These are phyloP conservation scores for Boletus rubroflammeus DNA, from an alignment of 768 basidiomycete species.

Conservation along the genomic window DNA sequence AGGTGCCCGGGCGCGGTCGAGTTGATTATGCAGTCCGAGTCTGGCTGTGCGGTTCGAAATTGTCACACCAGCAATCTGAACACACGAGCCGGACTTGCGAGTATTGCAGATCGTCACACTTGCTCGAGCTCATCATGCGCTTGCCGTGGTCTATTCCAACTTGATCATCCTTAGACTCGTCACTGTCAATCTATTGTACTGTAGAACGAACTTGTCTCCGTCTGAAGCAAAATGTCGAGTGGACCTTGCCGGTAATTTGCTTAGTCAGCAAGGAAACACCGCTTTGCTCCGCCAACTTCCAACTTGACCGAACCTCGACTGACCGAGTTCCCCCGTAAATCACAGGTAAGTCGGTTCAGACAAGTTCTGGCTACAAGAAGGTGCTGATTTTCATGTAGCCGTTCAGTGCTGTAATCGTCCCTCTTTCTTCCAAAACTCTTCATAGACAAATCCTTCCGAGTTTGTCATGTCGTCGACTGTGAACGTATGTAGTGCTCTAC, in stretches of 20 bases:
- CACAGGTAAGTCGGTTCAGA: slow-evolving; percentile 6
- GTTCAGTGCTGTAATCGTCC: slow-evolving; percentile 11
- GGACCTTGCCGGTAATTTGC: not conserved
- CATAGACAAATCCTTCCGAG: slow-evolving; percentile 12
- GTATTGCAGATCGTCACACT: not conserved
- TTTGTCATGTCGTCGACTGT: slow-evolving; percentile 67
- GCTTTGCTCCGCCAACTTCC: slow-evolving; percentile 26
- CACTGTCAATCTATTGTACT: not conserved
- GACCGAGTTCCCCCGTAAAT: slow-evolving; percentile 3
- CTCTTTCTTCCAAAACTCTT: slow-evolving; percentile 9
- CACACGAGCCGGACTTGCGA: not conserved
- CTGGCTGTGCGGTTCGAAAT: not conserved
- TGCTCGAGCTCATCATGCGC: not conserved
- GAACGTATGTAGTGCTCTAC: slow-evolving; percentile 53
- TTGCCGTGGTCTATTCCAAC: not conserved
- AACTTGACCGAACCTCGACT: slow-evolving; percentile 15
- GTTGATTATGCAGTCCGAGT: not conserved
- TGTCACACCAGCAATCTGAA: not conserved
- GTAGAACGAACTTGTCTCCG: not conserved
- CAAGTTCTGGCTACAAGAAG: not conserved
- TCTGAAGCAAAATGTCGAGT: not conserved
- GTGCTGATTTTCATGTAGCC: slow-evolving; percentile 9
- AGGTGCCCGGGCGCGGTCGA: not conserved
- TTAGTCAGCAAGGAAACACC: slow-evolving; percentile 32
- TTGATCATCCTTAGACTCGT: not conserved